phyloP scores from a whole-genome alignment of 805 yeast genomes.

The Wickerhamomyces sydowiorum region DNA sequence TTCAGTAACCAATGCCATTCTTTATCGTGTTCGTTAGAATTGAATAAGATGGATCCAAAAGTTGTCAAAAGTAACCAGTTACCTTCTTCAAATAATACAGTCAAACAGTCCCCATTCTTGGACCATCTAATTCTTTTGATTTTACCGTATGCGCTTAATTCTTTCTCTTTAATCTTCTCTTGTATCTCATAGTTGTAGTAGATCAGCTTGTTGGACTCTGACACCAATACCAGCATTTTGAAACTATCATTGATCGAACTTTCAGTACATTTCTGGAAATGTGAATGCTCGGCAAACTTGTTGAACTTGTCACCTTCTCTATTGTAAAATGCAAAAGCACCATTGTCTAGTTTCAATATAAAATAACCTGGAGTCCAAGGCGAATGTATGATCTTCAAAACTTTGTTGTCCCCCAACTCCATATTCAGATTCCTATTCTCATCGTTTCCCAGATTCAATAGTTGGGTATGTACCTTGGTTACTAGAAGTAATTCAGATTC shows the following conservation, averaged over 20 bases:
- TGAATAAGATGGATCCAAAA: slow-evolving; percentile 21
- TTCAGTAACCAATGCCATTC: slow-evolving; percentile 9
- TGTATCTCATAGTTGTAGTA: not conserved
- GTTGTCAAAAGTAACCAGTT: slow-evolving; percentile 23
- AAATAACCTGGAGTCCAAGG: slow-evolving; percentile 1
- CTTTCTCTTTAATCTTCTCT: not conserved
- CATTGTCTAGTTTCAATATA: slow-evolving; percentile 1
- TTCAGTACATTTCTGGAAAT: not conserved
- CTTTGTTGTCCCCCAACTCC: slow-evolving; percentile 1
- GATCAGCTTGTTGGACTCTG: not conserved
- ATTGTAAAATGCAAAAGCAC: not conserved
- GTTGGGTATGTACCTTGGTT: slow-evolving; percentile 12
- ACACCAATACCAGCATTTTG: not conserved
- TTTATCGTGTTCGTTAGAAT: slow-evolving; percentile 13
- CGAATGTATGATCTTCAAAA: not conserved
- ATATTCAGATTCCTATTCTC: slow-evolving; percentile 6
- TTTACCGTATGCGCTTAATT: not conserved
- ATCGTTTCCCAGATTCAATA: slow-evolving; percentile 13
- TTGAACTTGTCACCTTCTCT: not conserved
- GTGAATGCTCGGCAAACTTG: not conserved
- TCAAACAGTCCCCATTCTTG: slow-evolving; percentile 4
- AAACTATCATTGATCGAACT: not conserved
- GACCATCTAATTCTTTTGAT: slow-evolving; percentile 6
- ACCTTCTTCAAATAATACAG: slow-evolving; percentile 11
- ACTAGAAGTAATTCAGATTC: slow-evolving; percentile 11